Conservation (phyloP, 2,329 filamentous ascomycete genomes). For the Penicillium oxalicum region DNA sequence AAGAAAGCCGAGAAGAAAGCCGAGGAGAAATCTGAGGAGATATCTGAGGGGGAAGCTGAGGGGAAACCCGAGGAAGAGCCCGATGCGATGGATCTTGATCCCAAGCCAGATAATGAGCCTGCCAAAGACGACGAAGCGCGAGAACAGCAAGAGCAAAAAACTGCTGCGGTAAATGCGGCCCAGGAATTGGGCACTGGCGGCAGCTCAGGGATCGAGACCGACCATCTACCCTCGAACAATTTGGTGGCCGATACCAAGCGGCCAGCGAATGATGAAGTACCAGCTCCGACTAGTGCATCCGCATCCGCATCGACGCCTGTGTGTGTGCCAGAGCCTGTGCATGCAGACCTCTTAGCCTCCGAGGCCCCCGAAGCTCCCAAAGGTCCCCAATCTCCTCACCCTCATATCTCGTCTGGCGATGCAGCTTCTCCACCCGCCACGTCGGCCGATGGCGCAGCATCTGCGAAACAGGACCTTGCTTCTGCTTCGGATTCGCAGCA, state of each 20-base stretch:
- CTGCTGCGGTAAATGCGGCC: slow-evolving; percentile 1
- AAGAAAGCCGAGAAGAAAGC: neutral
- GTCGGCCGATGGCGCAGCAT: slow-evolving; percentile 5
- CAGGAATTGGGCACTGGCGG: neutral
- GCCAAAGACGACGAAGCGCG: slow-evolving; percentile 1
- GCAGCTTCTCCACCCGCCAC: slow-evolving; percentile 7
- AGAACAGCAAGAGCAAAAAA: neutral
- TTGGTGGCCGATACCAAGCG: neutral
- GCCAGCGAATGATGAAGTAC: neutral
- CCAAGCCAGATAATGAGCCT: slow-evolving; percentile 1
- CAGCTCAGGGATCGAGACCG: slow-evolving; percentile 4
- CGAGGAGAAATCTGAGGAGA: slow-evolving; percentile 3
- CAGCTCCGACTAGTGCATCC: neutral
- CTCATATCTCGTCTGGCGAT: slow-evolving; percentile 4
- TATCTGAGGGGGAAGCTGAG: neutral
- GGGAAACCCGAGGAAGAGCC: slow-evolving; percentile 2
- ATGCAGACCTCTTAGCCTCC: too few species aligned
- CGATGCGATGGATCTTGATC: slow-evolving; percentile 17
- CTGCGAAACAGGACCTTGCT: neutral
- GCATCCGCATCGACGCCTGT: slow-evolving; percentile 1
- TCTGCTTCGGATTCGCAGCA: neutral
- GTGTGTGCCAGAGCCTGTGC: slow-evolving; percentile 2
- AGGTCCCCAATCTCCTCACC: slow-evolving; percentile 5
- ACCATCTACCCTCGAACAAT: neutral
- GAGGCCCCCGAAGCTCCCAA: neutral